Evolutionary conservation across 257 asterid genomes (phyloP).

Genomic region (Fraxinus quadrangulata): DNA sequence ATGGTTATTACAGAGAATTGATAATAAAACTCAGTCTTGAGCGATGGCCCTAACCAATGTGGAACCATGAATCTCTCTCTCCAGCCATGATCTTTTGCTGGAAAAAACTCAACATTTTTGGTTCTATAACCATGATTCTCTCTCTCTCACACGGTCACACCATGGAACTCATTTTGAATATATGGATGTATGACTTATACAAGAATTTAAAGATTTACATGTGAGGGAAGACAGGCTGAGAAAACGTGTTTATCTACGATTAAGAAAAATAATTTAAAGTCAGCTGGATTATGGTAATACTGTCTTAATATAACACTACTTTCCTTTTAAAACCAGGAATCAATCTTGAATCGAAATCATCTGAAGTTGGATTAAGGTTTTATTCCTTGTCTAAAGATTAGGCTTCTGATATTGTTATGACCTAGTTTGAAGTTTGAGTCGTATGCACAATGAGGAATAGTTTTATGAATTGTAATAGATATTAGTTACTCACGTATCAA

Average conservation of each 20-base stretch:
- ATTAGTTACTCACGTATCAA: constrained; percentile 8
- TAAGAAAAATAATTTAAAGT: neutral
- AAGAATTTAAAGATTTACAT: neutral
- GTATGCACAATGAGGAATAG: constrained; percentile 16
- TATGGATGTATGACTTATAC: too few species aligned
- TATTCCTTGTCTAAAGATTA: constrained; percentile 26
- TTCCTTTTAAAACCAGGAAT: neutral
- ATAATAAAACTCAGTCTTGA: neutral
- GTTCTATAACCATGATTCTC: too few species aligned
- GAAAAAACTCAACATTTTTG: neutral
- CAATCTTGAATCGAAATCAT: neutral
- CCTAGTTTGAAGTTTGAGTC: constrained; percentile 21
- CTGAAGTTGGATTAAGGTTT: neutral
- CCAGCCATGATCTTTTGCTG: neutral
- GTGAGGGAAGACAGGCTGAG: neutral
- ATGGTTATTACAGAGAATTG: neutral
- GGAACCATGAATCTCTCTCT: neutral
- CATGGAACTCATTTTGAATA: neutral
- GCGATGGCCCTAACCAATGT: neutral
- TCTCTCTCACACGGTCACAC: too few species aligned
- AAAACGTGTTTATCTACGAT: neutral
- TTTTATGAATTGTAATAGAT: neutral
- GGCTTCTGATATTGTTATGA: constrained; percentile 20
- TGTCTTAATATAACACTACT: neutral
- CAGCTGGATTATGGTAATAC: neutral